Conservation (phyloP, 2,329 filamentous ascomycete genomes). For the Nigrospora osmanthi region DNA sequence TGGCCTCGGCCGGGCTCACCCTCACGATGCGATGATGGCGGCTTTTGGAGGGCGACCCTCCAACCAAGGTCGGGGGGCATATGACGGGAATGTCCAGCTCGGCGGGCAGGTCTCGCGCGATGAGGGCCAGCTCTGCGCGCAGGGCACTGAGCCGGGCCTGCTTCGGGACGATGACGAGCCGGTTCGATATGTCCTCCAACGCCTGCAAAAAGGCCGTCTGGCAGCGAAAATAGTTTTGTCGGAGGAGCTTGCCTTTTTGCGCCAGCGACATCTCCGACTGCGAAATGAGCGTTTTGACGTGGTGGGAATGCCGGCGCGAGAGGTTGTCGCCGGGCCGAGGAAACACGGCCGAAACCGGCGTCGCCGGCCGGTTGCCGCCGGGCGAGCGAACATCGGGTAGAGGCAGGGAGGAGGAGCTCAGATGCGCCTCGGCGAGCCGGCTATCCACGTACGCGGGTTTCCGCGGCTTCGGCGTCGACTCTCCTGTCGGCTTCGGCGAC, state of each 20-base stretch:
- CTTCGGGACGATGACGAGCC: constrained; percentile 76
- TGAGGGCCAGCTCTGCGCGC: constrained; percentile 71
- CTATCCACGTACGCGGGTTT: constrained; percentile 44
- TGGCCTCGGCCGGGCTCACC: constrained; percentile 76
- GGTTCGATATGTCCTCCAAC: constrained; percentile 76
- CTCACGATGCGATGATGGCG: constrained; percentile 77
- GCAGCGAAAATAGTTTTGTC: constrained; percentile 77
- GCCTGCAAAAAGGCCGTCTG: constrained; percentile 76
- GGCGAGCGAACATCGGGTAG: constrained; percentile 54
- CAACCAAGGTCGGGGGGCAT: constrained; percentile 65
- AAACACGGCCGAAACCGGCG: constrained; percentile 49
- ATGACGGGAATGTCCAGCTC: constrained; percentile 80
- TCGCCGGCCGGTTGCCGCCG: constrained; percentile 43
- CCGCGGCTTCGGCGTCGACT: constrained; percentile 13
- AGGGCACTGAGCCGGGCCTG: constrained; percentile 73
- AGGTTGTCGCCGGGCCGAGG: constrained; percentile 40
- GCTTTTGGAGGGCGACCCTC: constrained; percentile 67
- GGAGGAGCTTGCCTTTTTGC: constrained; percentile 65
- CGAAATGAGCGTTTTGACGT: constrained; percentile 46
- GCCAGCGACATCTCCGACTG: constrained; percentile 53
- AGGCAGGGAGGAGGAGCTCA: constrained; percentile 62
- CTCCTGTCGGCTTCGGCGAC: neutral
- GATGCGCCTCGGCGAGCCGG: constrained; percentile 47
- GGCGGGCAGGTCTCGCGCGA: constrained; percentile 72
- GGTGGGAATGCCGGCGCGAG: constrained; percentile 53